Evolutionary conservation across 768 basidiomycete genomes (phyloP), one percentile per base, ranked within the genome.

Genomic region (Suillus lakei): DNA sequence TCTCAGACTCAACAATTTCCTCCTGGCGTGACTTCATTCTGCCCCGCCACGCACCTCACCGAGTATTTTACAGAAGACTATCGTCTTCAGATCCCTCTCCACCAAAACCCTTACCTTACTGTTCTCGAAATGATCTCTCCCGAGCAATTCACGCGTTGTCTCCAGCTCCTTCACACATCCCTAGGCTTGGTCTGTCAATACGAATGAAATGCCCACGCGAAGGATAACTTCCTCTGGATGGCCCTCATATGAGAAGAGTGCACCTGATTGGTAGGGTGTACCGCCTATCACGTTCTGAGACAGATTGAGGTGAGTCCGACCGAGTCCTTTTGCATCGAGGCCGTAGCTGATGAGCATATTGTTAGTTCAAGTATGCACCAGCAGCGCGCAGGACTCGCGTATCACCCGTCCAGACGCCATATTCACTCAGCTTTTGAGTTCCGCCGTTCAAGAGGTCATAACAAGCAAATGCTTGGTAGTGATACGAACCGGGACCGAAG

Each of bases 351-450:
- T 66, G 62, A 18, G 51, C 36, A 8, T 26, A 43, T 7, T n/a
- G 43, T 46, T 28, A 59, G 51, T 36, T 58, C 23, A 15, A 48
- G 60, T 43, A 28, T 18, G n/a, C n/a, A 34, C 26, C 34, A 18
- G 39, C 9, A 10, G 51, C 13, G 15, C 41, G 39, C 23, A 44
- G 5, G 60, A 74, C 81, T 70, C 62, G 87, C 85, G 73, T 78
- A 68, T 89, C 86, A 5, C 84, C 88, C 12, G 86, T 88, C 88
- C 88, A 91, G 12, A 90, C 82, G n/a, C 89, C 90, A 62, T 82
- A 90, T 72, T 91, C 86, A 68, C 81, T 81, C 8, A 90, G 74
- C 60, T 80, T 84, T 75, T 90, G 88, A 43, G 81, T 85, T n/a
- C 89, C 88, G 36, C 83, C 82, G 70, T 90, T 82, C 13, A 88